These are phyloP conservation scores for Emericellopsis atlantica DNA, from an alignment of 2,329 filamentous ascomycete genomes.

Conservation along the genomic window DNA sequence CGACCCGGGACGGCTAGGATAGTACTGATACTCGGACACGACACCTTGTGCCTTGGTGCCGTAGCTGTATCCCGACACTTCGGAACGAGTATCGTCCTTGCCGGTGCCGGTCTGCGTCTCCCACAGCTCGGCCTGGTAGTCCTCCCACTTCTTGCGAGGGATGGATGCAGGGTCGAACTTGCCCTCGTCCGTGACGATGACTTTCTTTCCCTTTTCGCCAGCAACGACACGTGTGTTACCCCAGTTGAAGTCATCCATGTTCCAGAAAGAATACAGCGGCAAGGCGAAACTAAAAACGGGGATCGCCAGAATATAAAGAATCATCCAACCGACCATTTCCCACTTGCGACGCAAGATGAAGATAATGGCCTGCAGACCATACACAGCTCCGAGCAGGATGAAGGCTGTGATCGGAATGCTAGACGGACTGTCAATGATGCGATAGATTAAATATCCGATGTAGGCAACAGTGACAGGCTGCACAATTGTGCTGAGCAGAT, in stretches of 20 bases:
- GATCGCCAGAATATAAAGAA: slow-evolving; percentile 84
- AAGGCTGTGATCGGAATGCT: slow-evolving; percentile 77
- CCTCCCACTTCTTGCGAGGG: slow-evolving; percentile 97
- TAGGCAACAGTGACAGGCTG: slow-evolving; percentile 88
- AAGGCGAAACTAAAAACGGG: slow-evolving; percentile 85
- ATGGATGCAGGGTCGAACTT: slow-evolving; percentile 92
- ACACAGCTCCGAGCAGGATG: slow-evolving; percentile 85
- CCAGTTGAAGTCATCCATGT: slow-evolving; percentile 99
- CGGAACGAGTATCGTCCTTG: slow-evolving; percentile 71
- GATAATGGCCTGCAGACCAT: slow-evolving; percentile 92
- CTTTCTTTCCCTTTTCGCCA: slow-evolving; percentile 82
- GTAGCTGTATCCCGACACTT: slow-evolving; percentile 89
- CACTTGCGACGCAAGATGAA: slow-evolving; percentile 95
- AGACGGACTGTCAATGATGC: slow-evolving; percentile 46
- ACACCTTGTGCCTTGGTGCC: slow-evolving; percentile 66
- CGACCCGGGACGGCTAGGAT: slow-evolving; percentile 44
- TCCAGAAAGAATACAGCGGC: slow-evolving; percentile 93
- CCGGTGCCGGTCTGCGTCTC: slow-evolving; percentile 62
- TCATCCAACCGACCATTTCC: slow-evolving; percentile 99
- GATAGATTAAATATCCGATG: slow-evolving; percentile 77
- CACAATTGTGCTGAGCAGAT: slow-evolving; percentile 81
- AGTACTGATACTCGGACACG: slow-evolving; percentile 59
- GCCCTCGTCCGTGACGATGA: slow-evolving; percentile 91
- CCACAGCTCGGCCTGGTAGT: slow-evolving; percentile 97
- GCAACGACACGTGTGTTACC: slow-evolving; percentile 96